A percentile compares a stretch with the other conserved stretches of the same genome.
phyloP scores from a whole-genome alignment of 345 rosid species.

The Eucalyptus pauciflora region DNA sequence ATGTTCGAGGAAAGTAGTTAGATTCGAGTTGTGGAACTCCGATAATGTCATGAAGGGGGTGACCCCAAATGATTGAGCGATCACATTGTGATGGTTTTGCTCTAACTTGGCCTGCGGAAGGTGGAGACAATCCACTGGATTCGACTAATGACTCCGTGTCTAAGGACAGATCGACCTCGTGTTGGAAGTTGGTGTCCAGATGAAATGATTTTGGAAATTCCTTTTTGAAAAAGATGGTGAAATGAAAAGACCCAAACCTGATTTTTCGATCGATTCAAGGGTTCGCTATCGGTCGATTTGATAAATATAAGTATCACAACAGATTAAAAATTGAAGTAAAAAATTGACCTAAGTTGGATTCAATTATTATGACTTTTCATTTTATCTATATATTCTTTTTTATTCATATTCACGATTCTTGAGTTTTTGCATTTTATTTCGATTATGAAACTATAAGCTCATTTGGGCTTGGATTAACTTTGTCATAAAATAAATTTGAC shows the following conservation, averaged over 20 bases:
- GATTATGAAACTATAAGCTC: neutral
- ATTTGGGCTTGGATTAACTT: neutral
- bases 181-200: neutral
- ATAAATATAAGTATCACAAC: neutral
- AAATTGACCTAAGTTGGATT: neutral
- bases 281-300: neutral
- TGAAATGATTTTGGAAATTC: neutral
- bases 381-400: neutral
- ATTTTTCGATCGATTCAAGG: neutral
- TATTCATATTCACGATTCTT: too few relatives aligned
- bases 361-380: neutral
- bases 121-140: neutral
- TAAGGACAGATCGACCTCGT: neutral
- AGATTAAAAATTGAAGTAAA: neutral
- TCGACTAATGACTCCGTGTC: neutral
- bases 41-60: neutral
- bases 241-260: neutral
- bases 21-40: neutral
- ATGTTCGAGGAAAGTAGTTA: neutral
- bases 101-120: neutral
- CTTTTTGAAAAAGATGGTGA: fast-evolving
- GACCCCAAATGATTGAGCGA: neutral
- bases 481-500: neutral
- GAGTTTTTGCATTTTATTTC: neutral
- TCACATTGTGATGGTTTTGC: neutral